phyloP scores from a whole-genome alignment of 164 flowering plant genomes.

The grape (Vitis vinifera) region DNA sequence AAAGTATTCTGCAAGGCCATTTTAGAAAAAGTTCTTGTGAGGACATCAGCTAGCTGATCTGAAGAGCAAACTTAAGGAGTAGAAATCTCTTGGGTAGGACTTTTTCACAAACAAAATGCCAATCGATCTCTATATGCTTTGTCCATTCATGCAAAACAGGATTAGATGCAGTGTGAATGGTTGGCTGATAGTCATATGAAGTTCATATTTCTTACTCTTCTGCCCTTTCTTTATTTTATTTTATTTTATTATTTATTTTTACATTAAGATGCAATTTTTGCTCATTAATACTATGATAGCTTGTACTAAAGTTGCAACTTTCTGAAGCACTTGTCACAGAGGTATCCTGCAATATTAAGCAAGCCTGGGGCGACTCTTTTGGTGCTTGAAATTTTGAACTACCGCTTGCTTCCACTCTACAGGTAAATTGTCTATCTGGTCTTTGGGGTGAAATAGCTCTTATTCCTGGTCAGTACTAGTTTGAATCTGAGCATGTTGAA shows the following conservation, averaged over 20 bases:
- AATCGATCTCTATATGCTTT: no score
- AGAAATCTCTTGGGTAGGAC: no score
- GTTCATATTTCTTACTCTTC: not conserved
- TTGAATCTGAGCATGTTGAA: not conserved
- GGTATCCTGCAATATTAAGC: constrained; percentile 63
- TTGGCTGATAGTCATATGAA: no score
- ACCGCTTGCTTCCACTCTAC: constrained; percentile 91
- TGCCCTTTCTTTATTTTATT: not conserved
- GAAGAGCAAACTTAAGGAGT: no score
- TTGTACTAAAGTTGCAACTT: not conserved
- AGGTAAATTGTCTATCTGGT: constrained; percentile 44
- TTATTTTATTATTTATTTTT: not conserved
- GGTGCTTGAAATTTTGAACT: constrained; percentile 89
- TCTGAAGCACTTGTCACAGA: constrained; percentile 79
- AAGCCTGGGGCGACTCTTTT: constrained; percentile 77
- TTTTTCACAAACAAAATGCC: no score
- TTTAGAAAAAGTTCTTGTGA: no score
- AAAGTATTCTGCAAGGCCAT: no score
- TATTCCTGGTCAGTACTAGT: not conserved
- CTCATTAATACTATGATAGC: constrained; percentile 2
- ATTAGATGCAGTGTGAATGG: no score
- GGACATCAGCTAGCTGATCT: no score
- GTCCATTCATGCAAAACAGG: no score
- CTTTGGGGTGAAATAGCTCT: not conserved
- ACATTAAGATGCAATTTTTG: not conserved